Evolutionary conservation across 2,329 filamentous ascomycete genomes (phyloP), one percentile per base, ranked within the genome.

Genomic region (Karstenula rhodostoma): DNA sequence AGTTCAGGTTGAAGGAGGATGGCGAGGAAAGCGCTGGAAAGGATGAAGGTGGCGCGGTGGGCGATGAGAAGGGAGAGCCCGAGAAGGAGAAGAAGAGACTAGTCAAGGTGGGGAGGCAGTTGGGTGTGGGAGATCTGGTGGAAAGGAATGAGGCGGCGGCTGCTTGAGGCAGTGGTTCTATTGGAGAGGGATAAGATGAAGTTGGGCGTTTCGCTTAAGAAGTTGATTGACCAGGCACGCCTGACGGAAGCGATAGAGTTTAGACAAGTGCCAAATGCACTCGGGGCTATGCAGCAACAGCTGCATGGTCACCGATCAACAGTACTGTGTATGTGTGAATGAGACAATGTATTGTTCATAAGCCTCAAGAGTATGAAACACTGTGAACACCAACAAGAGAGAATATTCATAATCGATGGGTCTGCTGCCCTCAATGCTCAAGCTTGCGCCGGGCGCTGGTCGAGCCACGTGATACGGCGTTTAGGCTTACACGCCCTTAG

Each of bases 51-150:
- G 72, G 74, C 19, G 68, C 63, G 37, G 76, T 77, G 10, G 76
- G 76, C 22, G 71, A 64, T 44, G 76, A 74, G 52, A 77, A 72
- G 64, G 71, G 73, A 66, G 67, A 62, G 44, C 58, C 52, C 32
- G 61, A 71, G 65, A 64, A 59, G 46, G 64, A 70, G 67, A 65
- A 61, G 58, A 80, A 81, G 62, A 89, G 87, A 76, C 91, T 90
- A 87, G 85, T 90, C 66, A 94, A 92, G 80, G 90, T 97, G 53
- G 94, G 94, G 17, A 83, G 93, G 70, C 86, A 84, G 0, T 76
- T 96, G 52, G 94, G 94, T 1, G 93, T 97, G 0, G 91, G 76
- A 2, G 89, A 90, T 67, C 78, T 93, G 73, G 89, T 93, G 23
- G 90, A 93, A 82, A 88, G 87, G 81, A 86, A 87, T 64, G 89